Evolutionary conservation across 306 rosid genomes (phyloP).

Genomic region (Neltuma alba): DNA sequence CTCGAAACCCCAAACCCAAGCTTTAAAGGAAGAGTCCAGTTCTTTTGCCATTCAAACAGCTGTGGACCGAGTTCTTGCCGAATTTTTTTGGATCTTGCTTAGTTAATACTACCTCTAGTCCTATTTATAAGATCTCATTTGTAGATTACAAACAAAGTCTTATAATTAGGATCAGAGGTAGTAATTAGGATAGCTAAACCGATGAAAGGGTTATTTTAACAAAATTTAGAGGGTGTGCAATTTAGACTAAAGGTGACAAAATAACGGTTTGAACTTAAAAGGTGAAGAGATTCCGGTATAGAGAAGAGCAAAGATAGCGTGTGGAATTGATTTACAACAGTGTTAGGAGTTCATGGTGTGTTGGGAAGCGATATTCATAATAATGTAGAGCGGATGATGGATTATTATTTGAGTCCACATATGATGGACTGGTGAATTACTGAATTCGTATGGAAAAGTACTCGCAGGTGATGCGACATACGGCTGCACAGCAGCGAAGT

Average conservation of each 20-base stretch:
- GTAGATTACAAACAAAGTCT: too few relatives aligned
- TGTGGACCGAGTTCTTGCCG: slow-evolving; percentile 4
- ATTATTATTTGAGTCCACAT: neutral
- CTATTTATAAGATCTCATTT: too few relatives aligned
- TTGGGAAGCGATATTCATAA: neutral
- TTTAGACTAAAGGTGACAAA: neutral
- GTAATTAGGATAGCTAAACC: slow-evolving; percentile 3
- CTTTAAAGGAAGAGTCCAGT: slow-evolving; percentile 46
- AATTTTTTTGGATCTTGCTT: slow-evolving; percentile 16
- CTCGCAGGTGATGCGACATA: neutral
- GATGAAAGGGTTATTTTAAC: neutral
- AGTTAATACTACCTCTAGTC: too few relatives aligned
- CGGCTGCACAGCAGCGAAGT: neutral
- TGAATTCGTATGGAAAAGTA: neutral
- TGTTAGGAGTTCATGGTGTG: neutral
- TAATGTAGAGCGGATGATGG: neutral
- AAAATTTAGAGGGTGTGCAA: neutral
- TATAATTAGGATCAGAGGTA: too few relatives aligned
- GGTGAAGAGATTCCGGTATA: too few relatives aligned
- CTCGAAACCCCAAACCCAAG: slow-evolving; percentile 56
- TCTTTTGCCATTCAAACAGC: slow-evolving; percentile 6
- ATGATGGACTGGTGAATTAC: neutral
- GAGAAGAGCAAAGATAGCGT: neutral
- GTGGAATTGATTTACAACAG: neutral
- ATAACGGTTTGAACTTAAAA: too few relatives aligned